A percentile compares a stretch with the other conserved stretches of the same genome.
These are phyloP conservation scores for Pseudopithomyces maydicus DNA, from an alignment of 2,329 filamentous ascomycete genomes.

Conservation along the genomic window DNA sequence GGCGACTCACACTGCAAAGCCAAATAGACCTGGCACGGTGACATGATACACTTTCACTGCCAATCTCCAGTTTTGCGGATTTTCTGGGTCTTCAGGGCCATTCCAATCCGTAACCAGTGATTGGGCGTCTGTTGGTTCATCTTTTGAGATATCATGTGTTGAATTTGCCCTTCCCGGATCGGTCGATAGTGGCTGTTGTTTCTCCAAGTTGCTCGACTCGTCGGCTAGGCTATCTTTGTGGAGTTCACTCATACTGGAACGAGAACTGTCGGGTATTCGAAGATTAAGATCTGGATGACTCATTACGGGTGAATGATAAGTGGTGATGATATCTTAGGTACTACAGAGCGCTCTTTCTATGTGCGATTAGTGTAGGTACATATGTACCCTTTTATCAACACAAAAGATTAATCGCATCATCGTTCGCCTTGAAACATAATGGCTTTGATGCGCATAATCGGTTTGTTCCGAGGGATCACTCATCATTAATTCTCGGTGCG, in stretches of 20 bases:
- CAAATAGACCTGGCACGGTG: conserved; percentile 38
- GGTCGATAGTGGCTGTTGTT: background rate
- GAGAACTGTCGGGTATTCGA: background rate
- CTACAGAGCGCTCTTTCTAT: background rate
- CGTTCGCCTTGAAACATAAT: background rate
- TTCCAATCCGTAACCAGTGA: background rate
- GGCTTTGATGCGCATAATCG: background rate
- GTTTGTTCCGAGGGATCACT: background rate
- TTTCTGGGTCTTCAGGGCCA: conserved; percentile 32
- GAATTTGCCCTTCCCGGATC: background rate
- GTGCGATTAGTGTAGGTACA: background rate
- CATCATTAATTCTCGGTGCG: background rate
- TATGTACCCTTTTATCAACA: background rate
- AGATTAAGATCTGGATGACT: background rate
- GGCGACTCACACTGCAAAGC: conserved; percentile 43
- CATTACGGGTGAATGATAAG: background rate
- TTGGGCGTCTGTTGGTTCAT: background rate
- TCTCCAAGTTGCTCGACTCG: too few species aligned
- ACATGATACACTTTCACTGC: conserved; percentile 36
- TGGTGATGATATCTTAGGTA: background rate
- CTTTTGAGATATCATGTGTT: background rate
- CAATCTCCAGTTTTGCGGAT: conserved; percentile 44
- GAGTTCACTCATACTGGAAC: background rate
- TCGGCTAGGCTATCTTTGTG: background rate
- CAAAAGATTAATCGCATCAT: background rate